Conservation (phyloP, 257 asterid species). For the Eustoma russellianum region DNA sequence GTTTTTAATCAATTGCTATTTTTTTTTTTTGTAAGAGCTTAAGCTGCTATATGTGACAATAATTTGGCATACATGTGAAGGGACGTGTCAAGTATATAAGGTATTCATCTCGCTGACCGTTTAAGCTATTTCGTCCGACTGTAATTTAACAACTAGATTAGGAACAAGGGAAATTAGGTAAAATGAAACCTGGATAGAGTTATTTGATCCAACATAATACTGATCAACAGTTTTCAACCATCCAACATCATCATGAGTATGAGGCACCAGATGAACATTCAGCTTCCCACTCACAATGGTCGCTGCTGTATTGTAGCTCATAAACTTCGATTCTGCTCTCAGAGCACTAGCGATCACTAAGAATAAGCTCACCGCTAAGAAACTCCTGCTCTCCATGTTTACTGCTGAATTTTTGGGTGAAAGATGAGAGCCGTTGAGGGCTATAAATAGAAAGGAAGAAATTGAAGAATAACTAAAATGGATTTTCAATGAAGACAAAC, state of each 20-base stretch:
- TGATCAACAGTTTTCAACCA: slow-evolving; percentile 97
- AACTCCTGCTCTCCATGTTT: not conserved
- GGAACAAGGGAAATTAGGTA: not conserved
- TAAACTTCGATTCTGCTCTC: slow-evolving; percentile 47
- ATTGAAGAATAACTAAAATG: no score
- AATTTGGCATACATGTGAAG: no score
- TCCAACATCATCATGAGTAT: slow-evolving; percentile 94
- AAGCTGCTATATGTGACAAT: no score
- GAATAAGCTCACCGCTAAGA: not conserved
- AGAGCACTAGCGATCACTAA: slow-evolving; percentile 22
- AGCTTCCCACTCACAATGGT: slow-evolving; percentile 60
- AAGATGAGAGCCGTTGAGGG: no score
- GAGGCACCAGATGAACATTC: slow-evolving; percentile 95
- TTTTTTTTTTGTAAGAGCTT: no score
- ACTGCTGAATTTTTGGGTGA: no score
- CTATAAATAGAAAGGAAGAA: no score
- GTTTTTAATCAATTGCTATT: no score
- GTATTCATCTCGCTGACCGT: no score
- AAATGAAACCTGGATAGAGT: slow-evolving; percentile 65
- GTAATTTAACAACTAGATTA: not conserved
- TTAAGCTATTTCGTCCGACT: no score
- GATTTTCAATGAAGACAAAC: no score
- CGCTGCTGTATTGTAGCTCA: slow-evolving; percentile 67
- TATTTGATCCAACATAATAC: slow-evolving; percentile 91
- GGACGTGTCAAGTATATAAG: no score